Base-by-base conservation (phyloP, 73 alveolate genomes). In the Symbiodinium pilosum region DNA sequence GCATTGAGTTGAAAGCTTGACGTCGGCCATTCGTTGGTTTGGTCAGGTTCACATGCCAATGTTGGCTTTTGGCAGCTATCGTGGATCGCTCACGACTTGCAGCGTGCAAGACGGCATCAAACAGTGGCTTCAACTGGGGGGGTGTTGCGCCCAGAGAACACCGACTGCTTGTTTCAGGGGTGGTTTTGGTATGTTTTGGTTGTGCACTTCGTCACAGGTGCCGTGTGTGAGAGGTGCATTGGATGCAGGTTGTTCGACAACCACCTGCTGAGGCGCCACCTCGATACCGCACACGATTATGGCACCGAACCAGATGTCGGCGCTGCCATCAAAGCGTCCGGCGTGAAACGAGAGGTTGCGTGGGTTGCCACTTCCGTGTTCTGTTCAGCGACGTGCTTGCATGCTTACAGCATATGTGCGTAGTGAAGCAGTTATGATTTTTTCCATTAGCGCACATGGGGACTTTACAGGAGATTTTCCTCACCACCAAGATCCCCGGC, bases 401-500 rank as follows among this genome's bases (percentile, higher is more conserved):
- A n/a, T n/a, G n/a, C n/a, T n/a, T n/a, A n/a, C 6, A 9, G 73
- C 73, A 12, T 5, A 9, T 26, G 26, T 18, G 1, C 2, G 73
- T 30, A 9, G 73, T 54, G 6, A n/a, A n/a, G 73, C 2, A 24
- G 26, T 24, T 54, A 5, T 54, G n/a, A 54, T 4, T 4, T 54
- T 30, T 7, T 54, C 12, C n/a, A n/a, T n/a, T n/a, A n/a, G n/a
- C n/a, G n/a, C n/a, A n/a, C n/a, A n/a, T n/a, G 26, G 12, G 2
- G 73, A 54, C 73, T 54, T 26, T 9, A 3, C 39, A 89, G 95
- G 95, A 89, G 71, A 89, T 89, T 41, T 89, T 89, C 95, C 73
- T 89, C 71, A 89, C 95, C 12, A 89, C 95, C 40, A 89, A 89
- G 71, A 89, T 89, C 69, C 95, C 95, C 28, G 95, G 95, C 28